Conservation (phyloP, 1,284 basidiomycete genomes). For the Malassezia restricta region DNA sequence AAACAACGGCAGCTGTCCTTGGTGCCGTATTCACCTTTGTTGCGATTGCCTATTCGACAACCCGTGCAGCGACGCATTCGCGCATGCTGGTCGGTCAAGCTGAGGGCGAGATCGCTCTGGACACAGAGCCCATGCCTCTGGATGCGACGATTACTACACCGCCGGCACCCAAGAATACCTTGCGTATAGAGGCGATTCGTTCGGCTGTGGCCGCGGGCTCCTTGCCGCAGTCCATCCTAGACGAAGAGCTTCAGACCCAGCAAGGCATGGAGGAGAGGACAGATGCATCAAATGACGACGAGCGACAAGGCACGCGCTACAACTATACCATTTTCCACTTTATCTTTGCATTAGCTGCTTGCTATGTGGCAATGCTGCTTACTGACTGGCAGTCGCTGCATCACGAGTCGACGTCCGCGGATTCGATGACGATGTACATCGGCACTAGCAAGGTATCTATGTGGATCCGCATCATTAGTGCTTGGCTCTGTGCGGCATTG, state of each 20-base stretch:
- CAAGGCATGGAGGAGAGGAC: constrained; percentile 50
- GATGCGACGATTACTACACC: constrained; percentile 55
- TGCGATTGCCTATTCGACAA: constrained; percentile 94
- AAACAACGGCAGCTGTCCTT: constrained; percentile 74
- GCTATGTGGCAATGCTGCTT: constrained; percentile 97
- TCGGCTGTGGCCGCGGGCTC: constrained; percentile 92
- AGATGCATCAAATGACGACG: constrained; percentile 69
- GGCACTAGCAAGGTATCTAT: constrained; percentile 89
- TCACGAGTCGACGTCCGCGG: constrained; percentile 23
- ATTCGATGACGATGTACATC: constrained; percentile 69
- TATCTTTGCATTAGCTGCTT: constrained; percentile 86
- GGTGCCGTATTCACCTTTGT: constrained; percentile 94
- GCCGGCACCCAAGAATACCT: constrained; percentile 70
- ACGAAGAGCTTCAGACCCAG: constrained; percentile 55
- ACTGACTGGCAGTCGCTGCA: constrained; percentile 66
- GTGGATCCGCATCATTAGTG: constrained; percentile 96
- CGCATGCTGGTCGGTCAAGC: constrained; percentile 67
- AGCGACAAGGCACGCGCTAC: constrained; percentile 89
- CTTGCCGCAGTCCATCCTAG: constrained; percentile 79
- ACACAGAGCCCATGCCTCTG: constrained; percentile 34
- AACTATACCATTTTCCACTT: constrained; percentile 98
- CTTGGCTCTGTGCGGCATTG: constrained; percentile 50
- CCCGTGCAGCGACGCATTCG: constrained; percentile 85
- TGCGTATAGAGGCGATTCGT: constrained; percentile 83
- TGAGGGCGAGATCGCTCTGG: constrained; percentile 47